phyloP scores from a whole-genome alignment of 164 flowering plant genomes.

The Nymphaea colorata region DNA sequence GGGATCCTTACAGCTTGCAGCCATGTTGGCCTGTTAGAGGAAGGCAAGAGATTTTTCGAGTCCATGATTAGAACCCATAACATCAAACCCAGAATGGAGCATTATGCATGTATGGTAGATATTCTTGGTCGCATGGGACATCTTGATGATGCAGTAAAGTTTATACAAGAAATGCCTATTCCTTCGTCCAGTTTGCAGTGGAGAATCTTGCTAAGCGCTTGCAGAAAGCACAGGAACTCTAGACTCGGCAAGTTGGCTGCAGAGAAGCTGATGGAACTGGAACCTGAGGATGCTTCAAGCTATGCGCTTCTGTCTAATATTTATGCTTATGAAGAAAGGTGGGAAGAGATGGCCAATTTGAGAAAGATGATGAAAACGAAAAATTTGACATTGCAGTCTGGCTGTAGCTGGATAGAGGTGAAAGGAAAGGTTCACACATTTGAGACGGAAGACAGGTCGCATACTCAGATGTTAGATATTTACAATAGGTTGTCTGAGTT shows the following conservation, averaged over 20 bases:
- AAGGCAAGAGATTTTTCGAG: constrained; percentile 8
- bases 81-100: constrained; percentile 9
- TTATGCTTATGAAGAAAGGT: constrained; percentile 3
- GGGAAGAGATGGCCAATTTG: constrained; percentile 6
- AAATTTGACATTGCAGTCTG: constrained; percentile 10
- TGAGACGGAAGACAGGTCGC: constrained; percentile 7
- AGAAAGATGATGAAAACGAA: constrained; percentile 12
- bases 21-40: constrained; percentile 12
- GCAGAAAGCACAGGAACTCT: constrained; percentile 8
- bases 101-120: constrained; percentile 13
- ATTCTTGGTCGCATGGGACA: constrained; percentile 13
- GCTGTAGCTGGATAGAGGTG: constrained; percentile 15
- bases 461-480: constrained; percentile 5
- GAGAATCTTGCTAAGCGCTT: constrained; percentile 13
- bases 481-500: constrained; percentile 8
- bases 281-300: constrained; percentile 12
- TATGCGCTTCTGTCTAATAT: constrained; percentile 12
- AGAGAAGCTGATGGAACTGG: constrained; percentile 9
- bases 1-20: constrained; percentile 15
- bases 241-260: constrained; percentile 15
- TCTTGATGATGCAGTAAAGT: constrained; percentile 10
- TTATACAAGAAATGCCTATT: constrained; percentile 12
- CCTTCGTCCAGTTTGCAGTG: constrained; percentile 11
- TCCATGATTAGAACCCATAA: constrained; percentile 8
- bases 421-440: constrained; percentile 8